Evolutionary conservation across 345 rosid genomes (phyloP).

Genomic region (Aegle marmelos): DNA sequence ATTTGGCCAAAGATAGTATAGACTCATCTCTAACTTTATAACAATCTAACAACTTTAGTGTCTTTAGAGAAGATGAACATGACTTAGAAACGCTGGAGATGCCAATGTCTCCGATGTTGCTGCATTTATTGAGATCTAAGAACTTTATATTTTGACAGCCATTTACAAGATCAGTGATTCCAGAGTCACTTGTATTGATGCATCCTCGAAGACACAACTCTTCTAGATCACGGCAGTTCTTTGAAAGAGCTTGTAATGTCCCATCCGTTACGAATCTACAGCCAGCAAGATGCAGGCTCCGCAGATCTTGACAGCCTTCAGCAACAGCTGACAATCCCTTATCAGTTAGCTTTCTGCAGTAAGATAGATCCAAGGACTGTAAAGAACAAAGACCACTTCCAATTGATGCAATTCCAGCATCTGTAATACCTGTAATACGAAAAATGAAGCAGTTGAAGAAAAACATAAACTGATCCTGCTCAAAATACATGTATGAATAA

Average conservation of each 20-base stretch:
- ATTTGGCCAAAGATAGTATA: slow-evolving; percentile 51
- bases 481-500: not conserved
- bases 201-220: slow-evolving; percentile 81
- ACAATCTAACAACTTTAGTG: slow-evolving; percentile 80
- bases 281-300: slow-evolving; percentile 56
- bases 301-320: slow-evolving; percentile 66
- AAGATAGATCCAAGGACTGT: slow-evolving; percentile 80
- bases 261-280: slow-evolving; percentile 68
- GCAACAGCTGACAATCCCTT: slow-evolving; percentile 79
- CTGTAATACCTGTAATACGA: slow-evolving; percentile 64
- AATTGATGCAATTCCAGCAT: slow-evolving; percentile 63
- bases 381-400: slow-evolving; percentile 65
- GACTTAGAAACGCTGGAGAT: slow-evolving; percentile 60
- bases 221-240: slow-evolving; percentile 55
- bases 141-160: slow-evolving; percentile 59
- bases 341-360: slow-evolving; percentile 82
- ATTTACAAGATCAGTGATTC: slow-evolving; percentile 59
- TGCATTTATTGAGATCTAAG: slow-evolving; percentile 84
- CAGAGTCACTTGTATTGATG: slow-evolving; percentile 58
- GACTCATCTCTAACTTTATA: slow-evolving; percentile 71
- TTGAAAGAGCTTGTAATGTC: slow-evolving; percentile 48
- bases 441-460: not conserved
- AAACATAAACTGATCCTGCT: not conserved
- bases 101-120: slow-evolving; percentile 67
- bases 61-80: slow-evolving; percentile 64